phyloP scores from a whole-genome alignment of 495 filamentous ascomycete genomes.

The Xylona heveae region DNA sequence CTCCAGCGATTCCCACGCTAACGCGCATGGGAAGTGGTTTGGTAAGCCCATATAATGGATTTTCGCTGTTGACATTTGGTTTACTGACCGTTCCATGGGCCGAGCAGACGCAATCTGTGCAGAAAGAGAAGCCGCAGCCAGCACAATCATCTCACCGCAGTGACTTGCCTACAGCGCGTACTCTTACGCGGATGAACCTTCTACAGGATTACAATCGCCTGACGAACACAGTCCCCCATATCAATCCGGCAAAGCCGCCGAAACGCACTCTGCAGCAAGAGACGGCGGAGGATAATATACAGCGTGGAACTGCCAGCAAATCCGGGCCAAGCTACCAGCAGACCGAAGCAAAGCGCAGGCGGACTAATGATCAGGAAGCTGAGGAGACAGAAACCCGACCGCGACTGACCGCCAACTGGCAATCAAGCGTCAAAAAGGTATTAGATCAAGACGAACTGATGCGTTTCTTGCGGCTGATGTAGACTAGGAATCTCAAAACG shows the following conservation, averaged over 20 bases:
- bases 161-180: constrained; percentile 28
- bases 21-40: neutral
- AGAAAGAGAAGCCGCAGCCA: constrained; percentile 9
- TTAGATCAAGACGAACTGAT: no score
- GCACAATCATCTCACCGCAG: constrained; percentile 17
- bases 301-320: constrained; percentile 21
- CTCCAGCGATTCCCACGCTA: neutral
- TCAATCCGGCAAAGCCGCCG: constrained; percentile 42
- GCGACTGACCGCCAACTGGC: no score
- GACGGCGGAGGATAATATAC: constrained; percentile 23
- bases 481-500: no score
- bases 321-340: constrained; percentile 20
- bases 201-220: constrained; percentile 25
- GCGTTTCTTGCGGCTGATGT: no score
- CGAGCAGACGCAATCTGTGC: constrained; percentile 7
- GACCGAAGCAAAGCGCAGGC: constrained; percentile 31
- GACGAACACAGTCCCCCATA: constrained; percentile 20
- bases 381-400: constrained; percentile 21
- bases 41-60: neutral
- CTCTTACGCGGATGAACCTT: constrained; percentile 32
- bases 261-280: constrained; percentile 35
- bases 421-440: no score
- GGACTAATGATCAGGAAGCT: constrained; percentile 35
- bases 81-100: no score
- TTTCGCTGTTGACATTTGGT: neutral